phyloP scores from a whole-genome alignment of 2,329 filamentous ascomycete genomes.

The Fusarium armeniacum region DNA sequence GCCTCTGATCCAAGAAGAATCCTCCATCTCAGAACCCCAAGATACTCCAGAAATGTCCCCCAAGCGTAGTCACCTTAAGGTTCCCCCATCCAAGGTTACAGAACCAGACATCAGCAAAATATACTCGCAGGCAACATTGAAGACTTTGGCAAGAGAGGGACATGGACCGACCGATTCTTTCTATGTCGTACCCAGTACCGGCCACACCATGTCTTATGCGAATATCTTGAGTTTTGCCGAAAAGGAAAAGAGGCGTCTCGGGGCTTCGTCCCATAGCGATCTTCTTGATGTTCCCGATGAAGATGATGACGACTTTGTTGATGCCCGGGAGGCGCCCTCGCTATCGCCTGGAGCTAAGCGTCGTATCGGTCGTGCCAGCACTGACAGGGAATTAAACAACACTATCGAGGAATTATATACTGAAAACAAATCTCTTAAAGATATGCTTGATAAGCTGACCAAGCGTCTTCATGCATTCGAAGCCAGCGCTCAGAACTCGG shows the following conservation, averaged over 20 bases:
- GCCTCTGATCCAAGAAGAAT: constrained; percentile 75
- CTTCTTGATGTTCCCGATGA: constrained; percentile 68
- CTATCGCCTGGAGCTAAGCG: constrained; percentile 60
- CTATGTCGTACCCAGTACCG: constrained; percentile 93
- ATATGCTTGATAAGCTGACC: constrained; percentile 86
- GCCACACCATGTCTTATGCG: constrained; percentile 93
- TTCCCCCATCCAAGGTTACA: constrained; percentile 48
- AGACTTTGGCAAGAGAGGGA: constrained; percentile 79
- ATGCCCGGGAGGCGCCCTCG: constrained; percentile 78
- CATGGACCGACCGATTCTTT: constrained; percentile 81
- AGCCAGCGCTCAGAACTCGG: constrained; percentile 88
- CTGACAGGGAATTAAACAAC: constrained; percentile 68
- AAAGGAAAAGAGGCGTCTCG: constrained; percentile 74
- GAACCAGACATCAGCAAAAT: constrained; percentile 82
- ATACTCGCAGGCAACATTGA: constrained; percentile 87
- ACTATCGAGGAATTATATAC: constrained; percentile 89
- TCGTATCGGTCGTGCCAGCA: constrained; percentile 58
- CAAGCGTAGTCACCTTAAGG: constrained; percentile 57
- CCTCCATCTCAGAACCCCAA: constrained; percentile 49
- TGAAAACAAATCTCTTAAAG: constrained; percentile 88
- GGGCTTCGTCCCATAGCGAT: constrained; percentile 64
- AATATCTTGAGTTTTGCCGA: constrained; percentile 82
- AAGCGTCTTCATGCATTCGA: constrained; percentile 94
- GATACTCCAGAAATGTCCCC: constrained; percentile 57
- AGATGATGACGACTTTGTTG: constrained; percentile 88